Base-by-base conservation (phyloP, 169 alveolate species). In the Eimeria falciformis region DNA sequence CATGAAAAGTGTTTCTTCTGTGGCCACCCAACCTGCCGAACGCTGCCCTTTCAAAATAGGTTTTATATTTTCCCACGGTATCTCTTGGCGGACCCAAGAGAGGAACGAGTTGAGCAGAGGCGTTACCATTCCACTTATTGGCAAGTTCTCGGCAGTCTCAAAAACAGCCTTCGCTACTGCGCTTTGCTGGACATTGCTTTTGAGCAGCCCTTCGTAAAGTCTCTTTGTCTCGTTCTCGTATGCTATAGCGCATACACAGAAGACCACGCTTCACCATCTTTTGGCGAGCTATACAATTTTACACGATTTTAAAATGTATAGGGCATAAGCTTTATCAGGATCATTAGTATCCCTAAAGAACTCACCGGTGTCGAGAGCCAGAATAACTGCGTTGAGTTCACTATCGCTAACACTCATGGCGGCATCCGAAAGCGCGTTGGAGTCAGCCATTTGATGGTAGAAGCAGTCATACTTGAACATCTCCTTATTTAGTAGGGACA, bases 381-480 rank as follows among this genome's bases (percentile, higher is more conserved):
- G 46, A 65, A 77, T 77, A 21, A 77, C 86, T 21, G n/a, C 68
- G 33, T 25, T 5, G 6, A 77, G 43, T 12, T 77, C 69, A 2
- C 27, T 45, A 6, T 77, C 86, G 3, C 46, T 33, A n/a, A 77
- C 33, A 33, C 68, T 77, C n/a, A 43, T 53, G 11, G 86, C 86
- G 11, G 47, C 86, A 21, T 77, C 86, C 4, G 86, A 40, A 27
- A 77, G 47, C n/a, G 86, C 33, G 47, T 45, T 21, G 7, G 86
- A 46, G 23, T 77, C 86, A n/a, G 12, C 21, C 68, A 77, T 77
- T 25, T 47, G 17, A 68, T 6, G 43, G 86, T 77, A 77, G 86
- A n/a, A 77, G 86, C 86, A 77, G 21, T 77, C 86, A 55, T 77
- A 77, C 33, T 53, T 77, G 86, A 77, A 77, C 14, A 77, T 45